phyloP scores from a whole-genome alignment of 805 yeast genomes.

The Ogataea populi-albae region DNA sequence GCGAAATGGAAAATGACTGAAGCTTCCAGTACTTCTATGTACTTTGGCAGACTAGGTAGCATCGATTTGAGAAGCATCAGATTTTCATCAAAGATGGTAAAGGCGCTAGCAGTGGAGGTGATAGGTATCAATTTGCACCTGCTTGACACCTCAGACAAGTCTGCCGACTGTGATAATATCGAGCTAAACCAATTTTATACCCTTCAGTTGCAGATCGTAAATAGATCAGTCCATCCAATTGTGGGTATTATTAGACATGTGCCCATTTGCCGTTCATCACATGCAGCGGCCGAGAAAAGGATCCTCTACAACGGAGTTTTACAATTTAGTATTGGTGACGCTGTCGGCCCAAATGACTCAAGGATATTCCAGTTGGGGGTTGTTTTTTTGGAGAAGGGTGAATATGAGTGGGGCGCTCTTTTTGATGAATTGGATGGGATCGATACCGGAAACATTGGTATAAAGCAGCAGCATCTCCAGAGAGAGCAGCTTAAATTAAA shows the following conservation, averaged over 20 bases:
- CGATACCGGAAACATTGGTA: conserved; percentile 19
- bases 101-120: conserved; percentile 47
- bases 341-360: conserved; percentile 42
- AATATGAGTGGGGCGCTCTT: conserved; percentile 74
- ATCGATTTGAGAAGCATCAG: conserved; percentile 68
- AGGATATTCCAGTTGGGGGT: conserved; percentile 49
- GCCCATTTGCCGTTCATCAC: conserved; percentile 38
- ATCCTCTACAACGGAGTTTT: conserved; percentile 71
- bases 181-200: conserved; percentile 49
- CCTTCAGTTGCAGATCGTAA: conserved; percentile 47
- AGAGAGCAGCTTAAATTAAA: conserved; percentile 36
- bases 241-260: conserved; percentile 61
- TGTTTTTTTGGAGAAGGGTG: conserved; percentile 71
- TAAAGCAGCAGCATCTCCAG: conserved; percentile 36
- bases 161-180: conserved; percentile 30
- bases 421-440: conserved; percentile 43
- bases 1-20: conserved; percentile 61
- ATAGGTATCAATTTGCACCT: conserved; percentile 41
- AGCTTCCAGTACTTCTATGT: conserved; percentile 25
- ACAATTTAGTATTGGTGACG: conserved; percentile 49
- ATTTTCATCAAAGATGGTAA: conserved; percentile 59
- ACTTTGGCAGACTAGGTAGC: conserved; percentile 44
- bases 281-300: conserved; percentile 46
- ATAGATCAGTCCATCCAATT: conserved; percentile 41
- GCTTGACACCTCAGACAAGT: conserved; percentile 13